Conservation (phyloP, 31 red algal genomes). For the Asparagopsis taxiformis region DNA sequence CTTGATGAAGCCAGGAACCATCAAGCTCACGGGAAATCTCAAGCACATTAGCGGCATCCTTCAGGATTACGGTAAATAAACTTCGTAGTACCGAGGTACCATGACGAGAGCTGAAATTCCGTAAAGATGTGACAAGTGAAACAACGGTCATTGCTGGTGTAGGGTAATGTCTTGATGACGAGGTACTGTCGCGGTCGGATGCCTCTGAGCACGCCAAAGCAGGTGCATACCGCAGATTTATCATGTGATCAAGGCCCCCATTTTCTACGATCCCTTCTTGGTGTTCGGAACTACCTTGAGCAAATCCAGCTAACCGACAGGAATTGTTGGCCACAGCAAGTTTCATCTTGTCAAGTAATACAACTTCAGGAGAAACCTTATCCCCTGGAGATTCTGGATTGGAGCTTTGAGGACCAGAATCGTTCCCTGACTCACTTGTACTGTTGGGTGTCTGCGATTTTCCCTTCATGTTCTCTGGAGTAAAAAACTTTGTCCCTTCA, state of each 20-base stretch:
- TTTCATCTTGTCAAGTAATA: constrained; percentile 80
- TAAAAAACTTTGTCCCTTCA: too few relatives aligned
- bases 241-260: constrained; percentile 45
- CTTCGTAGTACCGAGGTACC: constrained; percentile 29
- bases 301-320: constrained; percentile 51
- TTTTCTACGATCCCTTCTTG: constrained; percentile 43
- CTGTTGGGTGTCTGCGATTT: too few relatives aligned
- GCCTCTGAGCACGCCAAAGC: constrained; percentile 56
- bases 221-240: constrained; percentile 48
- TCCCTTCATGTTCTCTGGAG: neutral
- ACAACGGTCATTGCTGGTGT: constrained; percentile 31
- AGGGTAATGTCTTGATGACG: constrained; percentile 46
- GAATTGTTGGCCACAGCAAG: constrained; percentile 68
- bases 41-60: constrained; percentile 43
- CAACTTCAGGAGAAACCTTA: constrained; percentile 19
- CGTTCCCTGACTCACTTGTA: too few relatives aligned
- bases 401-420: too few relatives aligned
- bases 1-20: constrained; percentile 46
- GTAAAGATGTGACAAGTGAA: constrained; percentile 41
- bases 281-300: constrained; percentile 53
- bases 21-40: constrained; percentile 32
- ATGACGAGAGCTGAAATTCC: constrained; percentile 43
- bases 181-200: constrained; percentile 24
- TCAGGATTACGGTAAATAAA: constrained; percentile 33
- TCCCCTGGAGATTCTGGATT: constrained; percentile 22